Evolutionary conservation across 495 filamentous ascomycete genomes (phyloP).

Genomic region (Aspergillus sparsus): DNA sequence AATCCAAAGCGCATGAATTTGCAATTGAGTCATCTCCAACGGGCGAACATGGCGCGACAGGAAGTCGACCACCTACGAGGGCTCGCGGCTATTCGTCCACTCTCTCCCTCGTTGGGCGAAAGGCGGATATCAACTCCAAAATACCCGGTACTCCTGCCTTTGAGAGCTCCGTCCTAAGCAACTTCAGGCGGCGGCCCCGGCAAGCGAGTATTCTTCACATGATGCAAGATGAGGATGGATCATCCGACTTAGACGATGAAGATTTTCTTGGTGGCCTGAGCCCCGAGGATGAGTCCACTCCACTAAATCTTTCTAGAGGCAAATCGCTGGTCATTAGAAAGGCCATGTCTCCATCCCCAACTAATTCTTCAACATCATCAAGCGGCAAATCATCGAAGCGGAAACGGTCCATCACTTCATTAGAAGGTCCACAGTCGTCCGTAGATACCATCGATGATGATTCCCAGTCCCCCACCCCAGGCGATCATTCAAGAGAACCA

Average conservation of each 20-base stretch:
- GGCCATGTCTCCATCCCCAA: slow-evolving; percentile 26
- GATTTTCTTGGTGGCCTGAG: slow-evolving; percentile 60
- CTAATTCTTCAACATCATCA: slow-evolving; percentile 26
- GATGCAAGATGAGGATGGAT: slow-evolving; percentile 55
- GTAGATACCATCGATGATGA: slow-evolving; percentile 25
- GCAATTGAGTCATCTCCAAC: slow-evolving; percentile 46
- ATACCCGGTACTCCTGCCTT: slow-evolving; percentile 54
- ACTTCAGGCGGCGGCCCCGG: slow-evolving; percentile 64
- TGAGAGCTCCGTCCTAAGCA: slow-evolving; percentile 57
- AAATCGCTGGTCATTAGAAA: slow-evolving; percentile 33
- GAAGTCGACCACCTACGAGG: slow-evolving; percentile 45
- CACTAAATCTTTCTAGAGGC: slow-evolving; percentile 48
- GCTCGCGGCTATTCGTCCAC: slow-evolving; percentile 53
- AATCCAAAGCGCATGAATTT: slow-evolving; percentile 36
- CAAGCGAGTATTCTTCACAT: slow-evolving; percentile 70
- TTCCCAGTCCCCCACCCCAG: slow-evolving; percentile 22
- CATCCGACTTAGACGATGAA: slow-evolving; percentile 49
- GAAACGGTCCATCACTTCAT: slow-evolving; percentile 29
- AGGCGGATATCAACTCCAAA: slow-evolving; percentile 42
- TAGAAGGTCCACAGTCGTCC: slow-evolving; percentile 31
- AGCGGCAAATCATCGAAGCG: slow-evolving; percentile 42
- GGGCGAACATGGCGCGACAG: slow-evolving; percentile 37
- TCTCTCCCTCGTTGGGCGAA: slow-evolving; percentile 44
- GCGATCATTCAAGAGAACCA: neutral
- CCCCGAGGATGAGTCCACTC: slow-evolving; percentile 68